Evolutionary conservation across 2,329 filamentous ascomycete genomes (phyloP).

Genomic region (Fusarium sp.): DNA sequence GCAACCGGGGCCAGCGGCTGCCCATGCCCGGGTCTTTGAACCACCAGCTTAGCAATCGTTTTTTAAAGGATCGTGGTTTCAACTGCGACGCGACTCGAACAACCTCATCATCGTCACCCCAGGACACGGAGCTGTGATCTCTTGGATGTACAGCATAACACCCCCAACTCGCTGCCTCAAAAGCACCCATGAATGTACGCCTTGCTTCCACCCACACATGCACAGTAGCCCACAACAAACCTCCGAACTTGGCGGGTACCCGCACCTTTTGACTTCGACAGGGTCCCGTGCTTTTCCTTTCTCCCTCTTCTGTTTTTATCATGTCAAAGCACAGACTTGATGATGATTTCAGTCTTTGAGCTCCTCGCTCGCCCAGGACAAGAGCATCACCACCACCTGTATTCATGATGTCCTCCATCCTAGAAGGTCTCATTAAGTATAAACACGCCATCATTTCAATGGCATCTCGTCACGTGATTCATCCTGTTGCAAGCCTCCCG

Average conservation of each 20-base stretch:
- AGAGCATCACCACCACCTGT: background rate
- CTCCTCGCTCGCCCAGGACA: background rate
- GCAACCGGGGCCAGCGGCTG: conserved; percentile 33
- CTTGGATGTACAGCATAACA: background rate
- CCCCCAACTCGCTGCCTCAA: background rate
- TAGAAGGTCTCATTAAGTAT: background rate
- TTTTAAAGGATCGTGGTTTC: conserved; percentile 2
- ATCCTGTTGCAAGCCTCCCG: conserved; percentile 22
- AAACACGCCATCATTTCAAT: background rate
- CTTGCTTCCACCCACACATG: conserved; percentile 17
- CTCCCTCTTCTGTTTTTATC: conserved; percentile 10
- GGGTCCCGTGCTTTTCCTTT: conserved; percentile 12
- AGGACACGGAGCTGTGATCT: background rate
- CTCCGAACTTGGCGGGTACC: conserved; percentile 34
- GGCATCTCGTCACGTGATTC: conserved; percentile 18
- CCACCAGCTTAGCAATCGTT: conserved; percentile 9
- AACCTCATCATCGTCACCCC: background rate
- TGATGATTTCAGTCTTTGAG: conserved; percentile 25
- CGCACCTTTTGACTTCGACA: conserved; percentile 34
- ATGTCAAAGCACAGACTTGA: conserved; percentile 32
- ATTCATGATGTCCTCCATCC: background rate
- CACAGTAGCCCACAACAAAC: conserved; percentile 25
- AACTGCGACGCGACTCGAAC: conserved; percentile 1
- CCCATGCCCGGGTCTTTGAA: conserved; percentile 29
- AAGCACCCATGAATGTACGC: conserved; percentile 15